A percentile compares a stretch with the other conserved stretches of the same genome.
phyloP scores from a whole-genome alignment of 2,329 filamentous ascomycete species.

The Fusarium sp. region DNA sequence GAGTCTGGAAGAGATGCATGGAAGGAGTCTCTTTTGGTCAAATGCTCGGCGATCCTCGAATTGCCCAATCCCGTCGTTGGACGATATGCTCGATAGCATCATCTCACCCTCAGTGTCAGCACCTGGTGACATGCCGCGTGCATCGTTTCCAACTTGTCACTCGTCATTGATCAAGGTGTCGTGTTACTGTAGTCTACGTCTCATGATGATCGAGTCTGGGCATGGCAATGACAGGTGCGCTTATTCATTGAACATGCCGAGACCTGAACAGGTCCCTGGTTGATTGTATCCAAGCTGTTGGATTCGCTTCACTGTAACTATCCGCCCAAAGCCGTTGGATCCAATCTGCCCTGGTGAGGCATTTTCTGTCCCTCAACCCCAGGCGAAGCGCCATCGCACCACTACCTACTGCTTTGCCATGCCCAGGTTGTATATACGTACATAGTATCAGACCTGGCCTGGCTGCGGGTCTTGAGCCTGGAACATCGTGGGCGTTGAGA shows the following conservation, averaged over 20 bases:
- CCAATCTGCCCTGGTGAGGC: slow-evolving; percentile 23
- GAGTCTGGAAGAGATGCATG: slow-evolving; percentile 28
- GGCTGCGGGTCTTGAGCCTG: slow-evolving; percentile 38
- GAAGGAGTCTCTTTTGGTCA: slow-evolving; percentile 15
- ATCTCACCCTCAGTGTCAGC: slow-evolving; percentile 15
- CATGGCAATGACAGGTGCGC: slow-evolving; percentile 23
- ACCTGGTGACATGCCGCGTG: slow-evolving; percentile 29
- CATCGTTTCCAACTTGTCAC: slow-evolving; percentile 25
- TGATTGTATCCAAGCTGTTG: slow-evolving; percentile 25
- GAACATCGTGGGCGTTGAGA: slow-evolving; percentile 34
- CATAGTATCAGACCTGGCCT: slow-evolving; percentile 19
- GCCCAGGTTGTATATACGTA: slow-evolving; percentile 12
- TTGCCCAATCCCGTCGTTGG: slow-evolving; percentile 28
- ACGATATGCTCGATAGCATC: slow-evolving; percentile 29
- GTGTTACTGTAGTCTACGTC: slow-evolving; percentile 13
- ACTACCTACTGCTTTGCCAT: slow-evolving; percentile 30
- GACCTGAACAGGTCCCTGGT: slow-evolving; percentile 6
- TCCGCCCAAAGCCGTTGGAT: slow-evolving; percentile 26
- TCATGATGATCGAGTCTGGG: slow-evolving; percentile 14
- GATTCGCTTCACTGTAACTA: slow-evolving; percentile 23
- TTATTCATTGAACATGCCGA: slow-evolving; percentile 27
- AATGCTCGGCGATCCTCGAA: slow-evolving; percentile 11
- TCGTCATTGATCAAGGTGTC: slow-evolving; percentile 27
- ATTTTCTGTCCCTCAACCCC: slow-evolving; percentile 36
- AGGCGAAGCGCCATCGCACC: slow-evolving; percentile 29